These are phyloP conservation scores for Meripilus lineatus DNA, from an alignment of 1,284 basidiomycete species.

Conservation along the genomic window DNA sequence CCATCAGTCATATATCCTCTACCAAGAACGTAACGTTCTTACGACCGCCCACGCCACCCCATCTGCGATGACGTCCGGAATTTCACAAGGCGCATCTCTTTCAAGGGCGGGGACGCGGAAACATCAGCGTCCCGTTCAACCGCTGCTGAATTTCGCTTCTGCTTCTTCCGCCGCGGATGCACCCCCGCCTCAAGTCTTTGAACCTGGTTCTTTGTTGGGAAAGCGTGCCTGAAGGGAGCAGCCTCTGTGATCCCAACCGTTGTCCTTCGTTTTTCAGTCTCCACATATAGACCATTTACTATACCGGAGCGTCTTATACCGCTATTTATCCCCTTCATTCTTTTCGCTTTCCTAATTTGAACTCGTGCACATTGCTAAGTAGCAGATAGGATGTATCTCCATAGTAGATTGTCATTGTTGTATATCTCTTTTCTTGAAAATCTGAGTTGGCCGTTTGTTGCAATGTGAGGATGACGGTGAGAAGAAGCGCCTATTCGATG, in stretches of 20 bases:
- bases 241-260: too few relatives aligned
- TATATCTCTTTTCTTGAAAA: not conserved
- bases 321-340: slow-evolving; percentile 1
- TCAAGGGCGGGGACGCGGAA: slow-evolving; percentile 46
- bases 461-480: too few relatives aligned
- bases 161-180: slow-evolving; percentile 19
- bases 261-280: too few relatives aligned
- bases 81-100: slow-evolving; percentile 27
- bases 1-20: slow-evolving; percentile 68
- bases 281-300: too few relatives aligned
- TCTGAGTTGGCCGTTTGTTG: too few relatives aligned
- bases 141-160: slow-evolving; percentile 35
- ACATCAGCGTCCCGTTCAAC: slow-evolving; percentile 28
- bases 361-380: too few relatives aligned
- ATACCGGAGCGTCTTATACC: not conserved
- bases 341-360: too few relatives aligned
- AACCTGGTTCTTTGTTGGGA: slow-evolving; percentile 63
- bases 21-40: slow-evolving; percentile 71
- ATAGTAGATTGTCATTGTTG: not conserved
- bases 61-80: slow-evolving; percentile 25
- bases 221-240: slow-evolving; percentile 38
- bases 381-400: too few relatives aligned
- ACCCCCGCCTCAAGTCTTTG: slow-evolving; percentile 41
- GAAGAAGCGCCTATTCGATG: too few relatives aligned
- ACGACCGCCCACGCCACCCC: slow-evolving; percentile 37